Evolutionary conservation across 2,329 filamentous ascomycete species (phyloP).

Genomic region (Fusarium nanum): DNA sequence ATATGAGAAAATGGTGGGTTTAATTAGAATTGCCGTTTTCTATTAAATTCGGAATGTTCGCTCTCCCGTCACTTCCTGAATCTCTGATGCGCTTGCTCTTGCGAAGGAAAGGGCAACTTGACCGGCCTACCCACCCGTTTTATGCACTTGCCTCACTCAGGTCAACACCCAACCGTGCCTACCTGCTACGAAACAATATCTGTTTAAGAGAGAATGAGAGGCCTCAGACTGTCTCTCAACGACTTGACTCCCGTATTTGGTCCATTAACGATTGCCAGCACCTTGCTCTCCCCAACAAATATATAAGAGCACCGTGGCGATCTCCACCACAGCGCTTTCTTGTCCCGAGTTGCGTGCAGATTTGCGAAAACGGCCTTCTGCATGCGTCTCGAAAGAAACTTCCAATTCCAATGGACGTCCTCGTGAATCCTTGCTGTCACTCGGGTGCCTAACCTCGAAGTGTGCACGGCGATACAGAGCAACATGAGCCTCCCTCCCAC

Average conservation of each 20-base stretch:
- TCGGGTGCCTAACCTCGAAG: neutral
- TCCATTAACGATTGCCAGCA: neutral
- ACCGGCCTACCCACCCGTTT: neutral
- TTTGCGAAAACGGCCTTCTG: slow-evolving; percentile 25
- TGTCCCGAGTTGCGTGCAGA: slow-evolving; percentile 11
- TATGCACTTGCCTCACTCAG: slow-evolving; percentile 1
- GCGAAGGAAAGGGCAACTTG: neutral
- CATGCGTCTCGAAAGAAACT: slow-evolving; percentile 13
- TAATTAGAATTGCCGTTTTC: neutral
- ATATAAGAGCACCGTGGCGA: slow-evolving; percentile 5
- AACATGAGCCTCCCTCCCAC: neutral
- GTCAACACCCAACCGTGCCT: neutral
- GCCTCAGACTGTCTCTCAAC: slow-evolving; percentile 1
- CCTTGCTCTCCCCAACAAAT: slow-evolving; percentile 6
- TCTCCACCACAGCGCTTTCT: slow-evolving; percentile 26
- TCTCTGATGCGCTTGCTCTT: neutral
- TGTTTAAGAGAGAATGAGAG: neutral
- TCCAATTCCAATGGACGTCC: slow-evolving; percentile 2
- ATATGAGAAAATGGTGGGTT: slow-evolving; percentile 24
- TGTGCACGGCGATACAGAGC: neutral
- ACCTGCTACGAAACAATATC: neutral
- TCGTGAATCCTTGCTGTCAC: slow-evolving; percentile 6
- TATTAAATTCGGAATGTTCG: slow-evolving; percentile 27
- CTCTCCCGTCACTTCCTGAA: slow-evolving; percentile 2
- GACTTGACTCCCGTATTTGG: neutral